Evolutionary conservation across 768 basidiomycete species (phyloP), one percentile per base, ranked within the genome.

Genomic region (Kwoniella newhampshirensis): DNA sequence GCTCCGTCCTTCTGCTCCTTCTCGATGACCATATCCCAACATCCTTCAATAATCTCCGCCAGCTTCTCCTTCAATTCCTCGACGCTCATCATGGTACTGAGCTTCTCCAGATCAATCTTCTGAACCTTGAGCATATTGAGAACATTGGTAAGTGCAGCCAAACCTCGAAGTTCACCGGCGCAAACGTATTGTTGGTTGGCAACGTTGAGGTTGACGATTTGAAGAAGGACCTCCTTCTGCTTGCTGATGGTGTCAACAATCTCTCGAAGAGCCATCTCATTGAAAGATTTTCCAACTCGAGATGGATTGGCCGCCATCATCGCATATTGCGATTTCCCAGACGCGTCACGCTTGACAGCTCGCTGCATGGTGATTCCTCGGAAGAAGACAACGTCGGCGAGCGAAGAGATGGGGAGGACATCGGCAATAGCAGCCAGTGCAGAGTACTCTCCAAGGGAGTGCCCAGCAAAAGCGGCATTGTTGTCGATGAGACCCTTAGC

Each of bases 331-430:
- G 91, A 94, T 35, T 96, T 85, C 70, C 93, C 93, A 55, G 88
- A 81, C 1, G 87, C 81, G 73, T 99, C 96, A 28, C 96, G 90
- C 78, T 96, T 91, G 56, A 99, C 96, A 25, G 96, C 96, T 21
- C 96, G 91, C 73, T 98, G 96, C 96, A 98, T 99, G 32, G 96
- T 99, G 73, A 99, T 93, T 67, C 96, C 96, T 75, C 96, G 91
- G 78, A 97, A 99, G 83, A 99, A 99, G 25, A 99, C 94, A 70
- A 99, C 90, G 66, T 99, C 96, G 70, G 93, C 91, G 45, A 98
- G 85, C 1, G 91, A 85, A 18, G 94, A 91, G 67, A 98, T 91
- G 44, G 91, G 89, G 32, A 98, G 84, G 51, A 97, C 90, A 75
- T 94, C 93, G 23, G 94, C 94, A 66, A 99, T 96, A 8, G 94